phyloP scores from a whole-genome alignment of 2,329 filamentous ascomycete species.

The Gnomoniopsis smithogilvyi region DNA sequence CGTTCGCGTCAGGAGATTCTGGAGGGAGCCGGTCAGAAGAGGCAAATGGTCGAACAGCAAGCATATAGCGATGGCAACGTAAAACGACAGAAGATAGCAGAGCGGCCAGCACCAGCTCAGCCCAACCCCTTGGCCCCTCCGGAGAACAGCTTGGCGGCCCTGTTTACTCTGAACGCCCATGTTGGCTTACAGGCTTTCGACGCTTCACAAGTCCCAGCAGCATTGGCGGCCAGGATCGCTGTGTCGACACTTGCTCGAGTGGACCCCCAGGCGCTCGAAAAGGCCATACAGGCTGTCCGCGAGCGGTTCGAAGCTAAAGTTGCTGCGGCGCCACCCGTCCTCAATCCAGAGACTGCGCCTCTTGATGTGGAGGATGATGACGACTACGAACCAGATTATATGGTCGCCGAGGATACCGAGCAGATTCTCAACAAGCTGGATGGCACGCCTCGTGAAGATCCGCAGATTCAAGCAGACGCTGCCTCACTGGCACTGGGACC shows the following conservation, averaged over 20 bases:
- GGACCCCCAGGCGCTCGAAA: slow-evolving; percentile 64
- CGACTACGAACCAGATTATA: slow-evolving; percentile 85
- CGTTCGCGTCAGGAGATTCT: slow-evolving; percentile 75
- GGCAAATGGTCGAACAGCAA: slow-evolving; percentile 67
- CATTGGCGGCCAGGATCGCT: slow-evolving; percentile 77
- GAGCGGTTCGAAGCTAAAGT: slow-evolving; percentile 45
- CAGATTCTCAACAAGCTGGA: slow-evolving; percentile 77
- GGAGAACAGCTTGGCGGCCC: slow-evolving; percentile 72
- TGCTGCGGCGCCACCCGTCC: slow-evolving; percentile 38
- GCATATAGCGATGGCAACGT: slow-evolving; percentile 69
- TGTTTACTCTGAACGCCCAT: slow-evolving; percentile 83
- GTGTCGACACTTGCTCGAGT: slow-evolving; percentile 73
- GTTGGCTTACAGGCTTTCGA: slow-evolving; percentile 75
- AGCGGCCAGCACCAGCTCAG: slow-evolving; percentile 41
- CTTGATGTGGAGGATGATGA: slow-evolving; percentile 77
- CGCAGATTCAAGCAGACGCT: slow-evolving; percentile 41
- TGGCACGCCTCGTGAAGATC: slow-evolving; percentile 57
- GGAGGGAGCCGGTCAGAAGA: slow-evolving; percentile 76
- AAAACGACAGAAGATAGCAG: slow-evolving; percentile 69
- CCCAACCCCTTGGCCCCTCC: slow-evolving; percentile 73
- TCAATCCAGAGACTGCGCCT: slow-evolving; percentile 58
- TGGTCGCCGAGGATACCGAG: slow-evolving; percentile 71
- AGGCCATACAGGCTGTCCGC: slow-evolving; percentile 63
- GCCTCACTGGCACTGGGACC: slow-evolving; percentile 65
- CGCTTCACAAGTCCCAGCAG: slow-evolving; percentile 71